Conservation (phyloP, 805 yeast species). For the Cyberlindnera amylophila region DNA sequence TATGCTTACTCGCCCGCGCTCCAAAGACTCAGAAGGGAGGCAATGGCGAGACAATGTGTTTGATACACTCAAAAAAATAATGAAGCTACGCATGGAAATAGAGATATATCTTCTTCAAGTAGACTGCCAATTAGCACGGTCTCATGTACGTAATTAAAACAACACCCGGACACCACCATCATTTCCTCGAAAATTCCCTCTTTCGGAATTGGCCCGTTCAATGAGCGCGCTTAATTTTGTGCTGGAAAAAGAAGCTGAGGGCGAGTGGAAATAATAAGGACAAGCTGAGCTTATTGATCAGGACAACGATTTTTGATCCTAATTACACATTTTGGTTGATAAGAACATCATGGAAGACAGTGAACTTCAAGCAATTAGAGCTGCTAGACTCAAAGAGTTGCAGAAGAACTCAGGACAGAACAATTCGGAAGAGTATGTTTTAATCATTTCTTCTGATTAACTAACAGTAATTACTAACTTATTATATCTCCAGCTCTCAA, state of each 20-base stretch:
- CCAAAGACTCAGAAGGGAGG: conserved; percentile 26
- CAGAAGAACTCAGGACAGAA: conserved; percentile 49
- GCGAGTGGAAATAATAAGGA: background rate
- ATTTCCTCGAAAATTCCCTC: background rate
- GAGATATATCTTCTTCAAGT: too few species aligned
- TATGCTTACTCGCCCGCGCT: conserved; percentile 26
- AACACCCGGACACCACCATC: conserved; percentile 4
- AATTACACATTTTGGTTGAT: too few species aligned
- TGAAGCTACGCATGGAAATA: too few species aligned
- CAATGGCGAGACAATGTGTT: conserved; percentile 12
- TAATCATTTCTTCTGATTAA: background rate
- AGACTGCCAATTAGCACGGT: too few species aligned
- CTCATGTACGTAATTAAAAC: too few species aligned
- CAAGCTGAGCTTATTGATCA: background rate
- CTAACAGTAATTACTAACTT: background rate
- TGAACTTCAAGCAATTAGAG: conserved; percentile 85
- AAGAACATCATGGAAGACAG: conserved; percentile 64
- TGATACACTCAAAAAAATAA: background rate
- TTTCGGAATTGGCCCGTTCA: too few species aligned
- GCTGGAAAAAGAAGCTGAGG: background rate
- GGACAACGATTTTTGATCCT: too few species aligned
- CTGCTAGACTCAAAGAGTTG: conserved; percentile 85
- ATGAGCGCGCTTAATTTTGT: too few species aligned
- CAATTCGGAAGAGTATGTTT: conserved; percentile 16
- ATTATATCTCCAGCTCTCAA: background rate